phyloP scores from a whole-genome alignment of 1,284 basidiomycete genomes.

The Cryptococcus hybrid region DNA sequence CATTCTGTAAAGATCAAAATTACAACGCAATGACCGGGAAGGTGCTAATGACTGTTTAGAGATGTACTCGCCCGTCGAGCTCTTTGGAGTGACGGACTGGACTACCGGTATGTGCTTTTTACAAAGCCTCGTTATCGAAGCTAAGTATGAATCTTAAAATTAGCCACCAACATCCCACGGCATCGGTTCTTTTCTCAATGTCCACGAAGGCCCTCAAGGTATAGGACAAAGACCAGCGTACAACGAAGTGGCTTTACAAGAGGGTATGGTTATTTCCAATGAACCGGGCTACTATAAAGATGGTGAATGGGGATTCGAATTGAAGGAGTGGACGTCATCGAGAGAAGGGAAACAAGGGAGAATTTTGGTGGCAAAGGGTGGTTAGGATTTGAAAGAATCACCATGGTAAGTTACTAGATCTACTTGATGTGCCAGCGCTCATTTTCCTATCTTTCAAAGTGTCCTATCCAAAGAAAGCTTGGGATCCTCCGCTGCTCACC shows the following conservation, averaged over 20 bases:
- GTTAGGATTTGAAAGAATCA: slow-evolving; percentile 78
- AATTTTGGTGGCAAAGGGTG: slow-evolving; percentile 84
- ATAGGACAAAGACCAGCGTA: slow-evolving; percentile 71
- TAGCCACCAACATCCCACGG: slow-evolving; percentile 85
- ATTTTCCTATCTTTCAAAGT: neutral
- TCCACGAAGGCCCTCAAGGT: slow-evolving; percentile 91
- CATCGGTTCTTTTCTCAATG: slow-evolving; percentile 87
- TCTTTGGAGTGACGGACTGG: slow-evolving; percentile 87
- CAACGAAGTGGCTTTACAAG: slow-evolving; percentile 64
- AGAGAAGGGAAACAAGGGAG: slow-evolving; percentile 67
- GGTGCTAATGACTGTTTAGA: slow-evolving; percentile 47
- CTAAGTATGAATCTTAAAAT: no score
- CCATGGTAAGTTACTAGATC: slow-evolving; percentile 58
- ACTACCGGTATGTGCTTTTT: slow-evolving; percentile 51
- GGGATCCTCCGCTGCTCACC: slow-evolving; percentile 63
- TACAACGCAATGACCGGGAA: no score
- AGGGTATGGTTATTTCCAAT: slow-evolving; percentile 87
- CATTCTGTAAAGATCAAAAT: slow-evolving; percentile 20
- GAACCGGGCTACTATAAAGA: slow-evolving; percentile 95
- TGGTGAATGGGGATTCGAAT: slow-evolving; percentile 87
- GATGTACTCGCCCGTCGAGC: slow-evolving; percentile 81
- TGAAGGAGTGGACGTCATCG: slow-evolving; percentile 81
- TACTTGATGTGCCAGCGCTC: slow-evolving; percentile 1
- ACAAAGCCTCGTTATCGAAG: no score
- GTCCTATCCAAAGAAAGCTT: slow-evolving; percentile 82